Percentiles rank a stretch among this genome's conserved stretches.
Evolutionary conservation across 1,139 yeast species (phyloP).

Genomic region (Blastobotrys arbuscula): DNA sequence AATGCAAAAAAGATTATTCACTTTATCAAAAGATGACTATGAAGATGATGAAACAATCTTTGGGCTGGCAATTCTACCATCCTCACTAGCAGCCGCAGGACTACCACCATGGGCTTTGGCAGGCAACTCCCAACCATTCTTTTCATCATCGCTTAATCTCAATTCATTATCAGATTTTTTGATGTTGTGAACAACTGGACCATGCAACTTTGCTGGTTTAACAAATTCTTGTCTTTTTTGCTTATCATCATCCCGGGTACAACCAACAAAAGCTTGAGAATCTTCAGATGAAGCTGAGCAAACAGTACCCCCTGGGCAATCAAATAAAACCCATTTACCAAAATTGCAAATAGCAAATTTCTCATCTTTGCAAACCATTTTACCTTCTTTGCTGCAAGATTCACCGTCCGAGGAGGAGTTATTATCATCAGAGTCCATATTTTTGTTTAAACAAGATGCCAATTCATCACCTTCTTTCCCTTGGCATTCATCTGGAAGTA

Average conservation of each 20-base stretch:
- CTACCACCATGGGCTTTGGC: background rate
- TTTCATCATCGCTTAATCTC: background rate
- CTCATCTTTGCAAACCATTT: constrained; percentile 46
- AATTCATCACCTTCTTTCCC: constrained; percentile 15
- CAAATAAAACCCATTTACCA: constrained; percentile 49
- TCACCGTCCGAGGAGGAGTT: constrained; percentile 16
- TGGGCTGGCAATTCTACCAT: background rate
- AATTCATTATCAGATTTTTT: background rate
- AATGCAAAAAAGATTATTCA: too few relatives aligned
- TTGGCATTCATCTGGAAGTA: constrained; percentile 13
- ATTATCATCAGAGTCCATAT: constrained; percentile 8
- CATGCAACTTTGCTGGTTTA: background rate
- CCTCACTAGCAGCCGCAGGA: background rate
- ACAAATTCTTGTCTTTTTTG: background rate
- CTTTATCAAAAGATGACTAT: background rate
- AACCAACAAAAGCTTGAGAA: constrained; percentile 25
- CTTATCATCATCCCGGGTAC: constrained; percentile 19
- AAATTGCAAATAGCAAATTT: constrained; percentile 49
- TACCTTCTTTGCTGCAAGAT: constrained; percentile 43
- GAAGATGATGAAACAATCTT: background rate
- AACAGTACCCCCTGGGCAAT: constrained; percentile 54
- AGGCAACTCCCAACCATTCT: background rate
- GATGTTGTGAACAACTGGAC: background rate
- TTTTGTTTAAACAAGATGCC: constrained; percentile 14
- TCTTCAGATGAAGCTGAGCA: constrained; percentile 46